These are phyloP conservation scores for Rhytidiadelphus loreus DNA, from an alignment of 225 moss, liverwort and hornwort genomes.

Conservation along the genomic window DNA sequence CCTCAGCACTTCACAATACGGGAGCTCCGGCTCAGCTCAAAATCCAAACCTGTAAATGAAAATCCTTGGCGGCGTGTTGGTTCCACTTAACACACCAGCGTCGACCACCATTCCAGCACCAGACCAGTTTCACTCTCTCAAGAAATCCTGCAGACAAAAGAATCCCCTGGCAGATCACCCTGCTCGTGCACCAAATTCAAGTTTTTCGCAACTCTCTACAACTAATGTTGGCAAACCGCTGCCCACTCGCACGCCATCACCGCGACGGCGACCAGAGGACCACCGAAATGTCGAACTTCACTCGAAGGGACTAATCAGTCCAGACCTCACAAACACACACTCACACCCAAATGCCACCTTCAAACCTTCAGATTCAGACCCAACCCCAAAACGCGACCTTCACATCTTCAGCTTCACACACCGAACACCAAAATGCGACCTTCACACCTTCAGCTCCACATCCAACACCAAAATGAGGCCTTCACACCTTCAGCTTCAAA, in stretches of 20 bases:
- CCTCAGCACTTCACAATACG: not conserved
- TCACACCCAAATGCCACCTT: not conserved
- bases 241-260: not conserved
- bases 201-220: not conserved
- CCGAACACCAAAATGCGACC: not conserved
- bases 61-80: not conserved
- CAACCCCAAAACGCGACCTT: not conserved
- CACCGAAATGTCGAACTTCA: not conserved
- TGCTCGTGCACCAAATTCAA: not conserved
- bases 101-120: slow-evolving; percentile 18
- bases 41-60: not conserved
- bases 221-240: not conserved
- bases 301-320: not conserved
- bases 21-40: not conserved
- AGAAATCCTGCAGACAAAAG: not conserved
- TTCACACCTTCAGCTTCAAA: not conserved
- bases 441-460: not conserved
- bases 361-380: not conserved
- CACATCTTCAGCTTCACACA: not conserved
- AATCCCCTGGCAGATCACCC: not conserved
- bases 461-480: not conserved
- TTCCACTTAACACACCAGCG: not conserved
- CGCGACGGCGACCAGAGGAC: not conserved
- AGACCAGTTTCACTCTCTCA: not conserved
- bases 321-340: not conserved